These are phyloP conservation scores for Leishmania braziliensis DNA, from an alignment of 208 protist genomes.

Conservation along the genomic window DNA sequence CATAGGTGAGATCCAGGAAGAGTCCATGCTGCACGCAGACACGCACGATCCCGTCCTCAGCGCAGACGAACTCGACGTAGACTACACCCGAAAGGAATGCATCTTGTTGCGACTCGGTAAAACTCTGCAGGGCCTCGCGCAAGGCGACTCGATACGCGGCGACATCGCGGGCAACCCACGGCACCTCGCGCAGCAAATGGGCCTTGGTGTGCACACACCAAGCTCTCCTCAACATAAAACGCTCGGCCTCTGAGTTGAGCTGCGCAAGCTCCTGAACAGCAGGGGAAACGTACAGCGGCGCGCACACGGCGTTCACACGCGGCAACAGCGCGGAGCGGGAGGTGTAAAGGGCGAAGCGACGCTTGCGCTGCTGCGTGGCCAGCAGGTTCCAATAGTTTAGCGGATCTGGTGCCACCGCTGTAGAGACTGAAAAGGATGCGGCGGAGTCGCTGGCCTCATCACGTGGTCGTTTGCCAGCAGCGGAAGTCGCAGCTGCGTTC, in stretches of 20 bases:
- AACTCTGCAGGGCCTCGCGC: conserved; percentile 15
- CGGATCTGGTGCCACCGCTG: background rate
- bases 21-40: conserved; percentile 59
- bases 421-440: conserved; percentile 2
- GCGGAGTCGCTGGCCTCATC: background rate
- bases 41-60: conserved; percentile 50
- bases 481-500: background rate
- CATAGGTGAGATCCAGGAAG: conserved; percentile 68
- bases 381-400: conserved; percentile 16
- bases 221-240: conserved; percentile 48
- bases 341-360: conserved; percentile 60
- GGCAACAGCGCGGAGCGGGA: conserved; percentile 59
- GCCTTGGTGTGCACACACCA: conserved; percentile 61
- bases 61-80: conserved; percentile 26
- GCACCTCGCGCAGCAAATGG: conserved; percentile 58
- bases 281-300: conserved; percentile 50
- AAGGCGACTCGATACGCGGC: conserved; percentile 15
- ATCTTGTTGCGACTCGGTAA: conserved; percentile 7
- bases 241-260: conserved; percentile 64
- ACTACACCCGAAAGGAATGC: conserved; percentile 4
- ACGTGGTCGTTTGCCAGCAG: conserved; percentile 6
- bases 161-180: conserved; percentile 35
- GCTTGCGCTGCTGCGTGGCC: conserved; percentile 42
- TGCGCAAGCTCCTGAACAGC: conserved; percentile 48
- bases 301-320: conserved; percentile 26